Conservation (phyloP, 352 stramenopile species). For the Plasmopara halstedii region DNA sequence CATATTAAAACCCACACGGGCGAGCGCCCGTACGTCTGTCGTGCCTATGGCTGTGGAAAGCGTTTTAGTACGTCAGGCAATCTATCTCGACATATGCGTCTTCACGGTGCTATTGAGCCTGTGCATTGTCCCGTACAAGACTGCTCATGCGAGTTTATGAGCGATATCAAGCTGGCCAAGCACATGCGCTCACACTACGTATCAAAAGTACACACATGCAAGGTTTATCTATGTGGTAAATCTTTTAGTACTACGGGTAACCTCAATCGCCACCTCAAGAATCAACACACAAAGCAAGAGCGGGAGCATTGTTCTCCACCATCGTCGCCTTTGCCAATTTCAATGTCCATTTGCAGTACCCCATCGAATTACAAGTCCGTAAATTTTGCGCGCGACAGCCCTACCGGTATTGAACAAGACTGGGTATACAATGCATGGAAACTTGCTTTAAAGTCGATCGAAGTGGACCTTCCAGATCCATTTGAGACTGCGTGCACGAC, state of each 20-base stretch:
- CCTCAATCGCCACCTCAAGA: constrained; percentile 43
- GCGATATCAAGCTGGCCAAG: constrained; percentile 33
- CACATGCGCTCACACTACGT: constrained; percentile 39
- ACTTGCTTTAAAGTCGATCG: too few relatives aligned
- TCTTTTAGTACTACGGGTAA: constrained; percentile 47
- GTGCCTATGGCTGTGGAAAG: constrained; percentile 26
- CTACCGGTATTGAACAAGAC: too few relatives aligned
- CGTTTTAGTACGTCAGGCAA: constrained; percentile 57
- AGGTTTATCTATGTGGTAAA: constrained; percentile 28
- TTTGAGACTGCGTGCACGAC: too few relatives aligned
- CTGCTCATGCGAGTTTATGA: constrained; percentile 27
- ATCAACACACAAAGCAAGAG: constrained; percentile 29
- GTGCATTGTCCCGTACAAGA: constrained; percentile 20
- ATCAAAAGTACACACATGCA: constrained; percentile 29
- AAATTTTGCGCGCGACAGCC: too few relatives aligned
- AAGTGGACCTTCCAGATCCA: too few relatives aligned
- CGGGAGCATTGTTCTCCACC: too few relatives aligned
- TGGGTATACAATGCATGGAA: too few relatives aligned
- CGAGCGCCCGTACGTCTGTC: constrained; percentile 42
- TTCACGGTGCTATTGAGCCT: constrained; percentile 36
- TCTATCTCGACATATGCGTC: constrained; percentile 43
- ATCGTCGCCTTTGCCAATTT: too few relatives aligned
- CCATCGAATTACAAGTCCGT: too few relatives aligned
- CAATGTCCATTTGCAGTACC: too few relatives aligned
- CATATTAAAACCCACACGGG: constrained; percentile 58